Base-by-base conservation (phyloP, 441 rosid species). In the Eutrema salsugineum region DNA sequence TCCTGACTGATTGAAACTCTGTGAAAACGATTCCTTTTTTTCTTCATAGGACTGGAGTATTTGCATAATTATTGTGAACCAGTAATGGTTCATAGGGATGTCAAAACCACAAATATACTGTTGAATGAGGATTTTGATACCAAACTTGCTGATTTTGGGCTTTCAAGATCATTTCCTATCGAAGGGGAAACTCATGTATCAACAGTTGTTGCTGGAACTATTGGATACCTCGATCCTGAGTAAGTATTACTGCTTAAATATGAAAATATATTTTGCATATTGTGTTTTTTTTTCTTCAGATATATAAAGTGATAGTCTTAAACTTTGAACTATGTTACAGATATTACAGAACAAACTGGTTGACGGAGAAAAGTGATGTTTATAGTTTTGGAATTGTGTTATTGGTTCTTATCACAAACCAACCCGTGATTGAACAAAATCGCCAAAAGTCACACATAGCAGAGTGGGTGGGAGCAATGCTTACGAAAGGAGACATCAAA, bases 121-220 rank as follows among this genome's bases (percentile, higher is more conserved):
- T 53, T 80, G 42, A 65, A 55, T 35, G 78, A 72, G 27, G 53
- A 76, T 2, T 40, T 72, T 5, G 55, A 78, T 0, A 69, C 79
- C 2, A 83, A 83, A 48, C 16, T 80, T 48, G 80, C 79, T 3
- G 78, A 83, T 80, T 83, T 83, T 27, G 86, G 84, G 4, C 60
- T 80, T 16, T 80, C 86, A 2, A 69, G 64, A 55, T 17, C 38
- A 17, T 75, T 78, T 12, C 58, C 78, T 0, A 8, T 33, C 11
- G 80, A 76, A 46, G 63, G 56, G 30, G 64, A 39, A 12, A 64
- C 40, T 58, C 68, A 80, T 46, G 28, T 72, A 1, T 75, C 72
- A 6, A 75, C 83, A 9, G 17, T 61, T 32, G 79, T 80, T 64
- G 75, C 81, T 38, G 82, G 82, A 22, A 76, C 82, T 0, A 71